Conservation (phyloP, 768 basidiomycete species). For the Tricholoma sp. region DNA sequence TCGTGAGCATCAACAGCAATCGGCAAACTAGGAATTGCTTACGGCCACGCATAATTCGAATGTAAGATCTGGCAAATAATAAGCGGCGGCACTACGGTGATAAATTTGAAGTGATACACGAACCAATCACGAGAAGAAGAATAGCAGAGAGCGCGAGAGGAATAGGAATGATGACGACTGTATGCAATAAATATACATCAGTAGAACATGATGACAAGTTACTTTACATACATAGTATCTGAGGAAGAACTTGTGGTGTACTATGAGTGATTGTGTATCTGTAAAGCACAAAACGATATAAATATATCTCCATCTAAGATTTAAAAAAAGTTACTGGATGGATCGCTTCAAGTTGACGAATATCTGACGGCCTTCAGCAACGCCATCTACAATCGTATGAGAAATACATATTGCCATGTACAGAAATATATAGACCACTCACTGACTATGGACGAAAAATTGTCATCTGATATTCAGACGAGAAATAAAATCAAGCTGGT, state of each 20-base stretch:
- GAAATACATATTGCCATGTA: background rate
- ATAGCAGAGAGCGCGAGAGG: conserved; percentile 65
- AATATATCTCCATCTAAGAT: background rate
- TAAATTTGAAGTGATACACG: conserved; percentile 11
- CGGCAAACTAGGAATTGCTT: conserved; percentile 17
- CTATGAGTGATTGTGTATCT: conserved; percentile 64
- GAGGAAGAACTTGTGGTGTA: conserved; percentile 66
- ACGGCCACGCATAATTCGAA: conserved; percentile 67
- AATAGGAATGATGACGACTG: conserved; percentile 64
- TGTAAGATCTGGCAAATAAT: conserved; percentile 48
- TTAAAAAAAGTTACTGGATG: conserved; percentile 44
- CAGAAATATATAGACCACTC: conserved; percentile 24
- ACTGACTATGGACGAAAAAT: conserved; percentile 70
- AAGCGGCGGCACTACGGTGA: background rate
- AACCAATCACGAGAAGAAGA: conserved; percentile 66
- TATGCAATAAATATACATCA: conserved; percentile 1
- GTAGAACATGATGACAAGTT: background rate
- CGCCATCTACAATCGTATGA: conserved; percentile 42
- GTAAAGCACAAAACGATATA: background rate
- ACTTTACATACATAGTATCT: conserved; percentile 50
- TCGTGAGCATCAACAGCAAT: background rate
- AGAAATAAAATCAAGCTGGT: background rate
- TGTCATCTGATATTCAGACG: conserved; percentile 42
- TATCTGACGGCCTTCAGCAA: conserved; percentile 63
- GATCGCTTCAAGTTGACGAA: conserved; percentile 69